Percentiles rank a stretch among this genome's conserved stretches.
phyloP scores from a whole-genome alignment of 1,284 basidiomycete species.

The Pyrrhoderma noxium region DNA sequence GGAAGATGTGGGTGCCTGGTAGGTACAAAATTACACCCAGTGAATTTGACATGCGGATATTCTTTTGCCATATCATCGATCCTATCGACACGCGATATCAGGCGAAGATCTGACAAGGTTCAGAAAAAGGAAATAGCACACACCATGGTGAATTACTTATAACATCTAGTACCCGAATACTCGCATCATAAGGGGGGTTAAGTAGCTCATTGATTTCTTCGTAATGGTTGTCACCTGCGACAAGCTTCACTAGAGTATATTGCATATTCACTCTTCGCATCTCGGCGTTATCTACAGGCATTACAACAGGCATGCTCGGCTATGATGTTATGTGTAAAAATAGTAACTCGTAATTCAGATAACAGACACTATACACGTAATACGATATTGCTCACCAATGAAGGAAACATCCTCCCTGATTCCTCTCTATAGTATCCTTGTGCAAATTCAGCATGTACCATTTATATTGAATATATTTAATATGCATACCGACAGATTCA shows the following conservation, averaged over 20 bases:
- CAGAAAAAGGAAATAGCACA: not conserved
- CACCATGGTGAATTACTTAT: conserved; percentile 17
- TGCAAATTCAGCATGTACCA: not conserved
- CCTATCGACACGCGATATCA: not conserved
- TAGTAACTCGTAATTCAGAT: not conserved
- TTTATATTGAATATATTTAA: not conserved
- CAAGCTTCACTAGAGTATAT: conserved; percentile 14
- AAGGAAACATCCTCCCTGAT: conserved; percentile 15
- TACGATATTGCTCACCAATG: conserved; percentile 5
- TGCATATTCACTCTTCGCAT: conserved; percentile 13
- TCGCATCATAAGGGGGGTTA: conserved; percentile 13
- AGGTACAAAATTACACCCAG: conserved; percentile 16
- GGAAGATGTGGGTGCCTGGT: conserved; percentile 13
- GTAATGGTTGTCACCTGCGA: conserved; percentile 3
- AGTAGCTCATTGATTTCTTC: conserved; percentile 15
- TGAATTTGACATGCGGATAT: conserved; percentile 18
- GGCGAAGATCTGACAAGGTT: not conserved
- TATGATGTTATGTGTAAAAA: not conserved
- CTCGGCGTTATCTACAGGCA: conserved; percentile 16
- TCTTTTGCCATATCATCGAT: conserved; percentile 18
- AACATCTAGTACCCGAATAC: conserved; percentile 15
- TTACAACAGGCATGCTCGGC: conserved; percentile 13
- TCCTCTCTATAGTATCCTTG: conserved; percentile 17
- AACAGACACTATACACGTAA: not conserved
- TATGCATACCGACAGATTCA: conserved; percentile 14